Evolutionary conservation across 257 asterid genomes (phyloP).

Genomic region (Ilex aquifolium): DNA sequence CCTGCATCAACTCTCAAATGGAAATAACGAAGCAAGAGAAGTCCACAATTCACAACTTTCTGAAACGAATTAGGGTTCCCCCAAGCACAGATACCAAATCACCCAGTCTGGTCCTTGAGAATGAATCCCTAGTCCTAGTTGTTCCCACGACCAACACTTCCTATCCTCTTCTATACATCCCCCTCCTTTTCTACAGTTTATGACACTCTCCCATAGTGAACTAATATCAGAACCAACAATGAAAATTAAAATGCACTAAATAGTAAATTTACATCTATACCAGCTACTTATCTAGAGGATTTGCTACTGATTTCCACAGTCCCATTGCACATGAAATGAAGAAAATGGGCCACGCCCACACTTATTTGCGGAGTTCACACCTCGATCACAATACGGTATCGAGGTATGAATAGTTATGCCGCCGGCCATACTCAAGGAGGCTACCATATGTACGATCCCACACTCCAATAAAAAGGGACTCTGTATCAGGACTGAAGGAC

Average conservation of each 20-base stretch:
- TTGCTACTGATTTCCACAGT: slow-evolving; percentile 7
- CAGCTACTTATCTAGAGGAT: slow-evolving; percentile 6
- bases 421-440: slow-evolving; percentile 76
- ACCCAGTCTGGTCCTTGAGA: not conserved
- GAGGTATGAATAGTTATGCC: slow-evolving; percentile 63
- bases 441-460: slow-evolving; percentile 94
- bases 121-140: not conserved
- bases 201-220: slow-evolving; percentile 12
- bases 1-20: too few relatives aligned
- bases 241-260: slow-evolving; percentile 17
- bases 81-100: not conserved
- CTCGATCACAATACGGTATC: slow-evolving; percentile 40
- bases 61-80: too few relatives aligned
- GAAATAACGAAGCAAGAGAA: too few relatives aligned
- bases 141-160: slow-evolving; percentile 2
- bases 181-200: slow-evolving; percentile 21
- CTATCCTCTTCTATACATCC: slow-evolving; percentile 39
- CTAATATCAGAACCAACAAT: not conserved
- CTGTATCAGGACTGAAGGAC: slow-evolving; percentile 86
- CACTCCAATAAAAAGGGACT: slow-evolving; percentile 79
- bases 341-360: slow-evolving; percentile 3
- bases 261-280: slow-evolving; percentile 23
- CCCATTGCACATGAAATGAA: slow-evolving; percentile 9
- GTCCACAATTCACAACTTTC: too few relatives aligned
- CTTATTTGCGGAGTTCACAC: slow-evolving; percentile 10